A percentile compares a stretch with the other conserved stretches of the same genome.
These are phyloP conservation scores for Atkinsonella hypoxylon DNA, from an alignment of 2,329 filamentous ascomycete species.

Conservation along the genomic window DNA sequence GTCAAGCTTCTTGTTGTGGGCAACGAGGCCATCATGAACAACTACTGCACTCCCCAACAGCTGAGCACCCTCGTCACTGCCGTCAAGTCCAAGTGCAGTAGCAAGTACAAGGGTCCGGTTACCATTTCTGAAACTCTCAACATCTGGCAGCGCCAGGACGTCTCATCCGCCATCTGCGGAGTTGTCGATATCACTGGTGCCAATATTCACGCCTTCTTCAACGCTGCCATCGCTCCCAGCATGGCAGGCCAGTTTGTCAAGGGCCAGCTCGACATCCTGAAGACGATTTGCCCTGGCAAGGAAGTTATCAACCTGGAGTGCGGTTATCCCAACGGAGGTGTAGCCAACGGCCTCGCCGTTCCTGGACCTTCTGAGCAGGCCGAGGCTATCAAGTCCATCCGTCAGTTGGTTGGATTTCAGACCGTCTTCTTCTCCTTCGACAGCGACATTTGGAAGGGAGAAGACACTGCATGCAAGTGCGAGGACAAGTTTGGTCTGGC, in stretches of 20 bases:
- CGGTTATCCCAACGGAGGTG: constrained; percentile 70
- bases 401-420: constrained; percentile 50
- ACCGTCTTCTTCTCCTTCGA: constrained; percentile 72
- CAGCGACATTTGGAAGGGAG: constrained; percentile 72
- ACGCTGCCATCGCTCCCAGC: constrained; percentile 48
- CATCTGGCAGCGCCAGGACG: constrained; percentile 56
- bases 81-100: constrained; percentile 55
- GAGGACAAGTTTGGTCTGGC: constrained; percentile 71
- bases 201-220: constrained; percentile 96
- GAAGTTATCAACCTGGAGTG: constrained; percentile 75
- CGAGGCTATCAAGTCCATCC: constrained; percentile 60
- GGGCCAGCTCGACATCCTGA: constrained; percentile 59
- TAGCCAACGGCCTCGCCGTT: constrained; percentile 59
- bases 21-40: constrained; percentile 81
- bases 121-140: constrained; percentile 82
- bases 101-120: constrained; percentile 56
- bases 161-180: constrained; percentile 49
- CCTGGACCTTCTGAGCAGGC: constrained; percentile 57
- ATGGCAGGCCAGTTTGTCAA: constrained; percentile 67
- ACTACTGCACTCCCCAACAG: constrained; percentile 48
- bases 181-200: constrained; percentile 67
- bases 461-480: constrained; percentile 52
- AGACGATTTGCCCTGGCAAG: constrained; percentile 58
- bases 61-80: constrained; percentile 60
- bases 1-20: constrained; percentile 75